A percentile compares a stretch with the other conserved stretches of the same genome.
Conservation (phyloP, 2,329 filamentous ascomycete species). For the Clonostachys byssicola region DNA sequence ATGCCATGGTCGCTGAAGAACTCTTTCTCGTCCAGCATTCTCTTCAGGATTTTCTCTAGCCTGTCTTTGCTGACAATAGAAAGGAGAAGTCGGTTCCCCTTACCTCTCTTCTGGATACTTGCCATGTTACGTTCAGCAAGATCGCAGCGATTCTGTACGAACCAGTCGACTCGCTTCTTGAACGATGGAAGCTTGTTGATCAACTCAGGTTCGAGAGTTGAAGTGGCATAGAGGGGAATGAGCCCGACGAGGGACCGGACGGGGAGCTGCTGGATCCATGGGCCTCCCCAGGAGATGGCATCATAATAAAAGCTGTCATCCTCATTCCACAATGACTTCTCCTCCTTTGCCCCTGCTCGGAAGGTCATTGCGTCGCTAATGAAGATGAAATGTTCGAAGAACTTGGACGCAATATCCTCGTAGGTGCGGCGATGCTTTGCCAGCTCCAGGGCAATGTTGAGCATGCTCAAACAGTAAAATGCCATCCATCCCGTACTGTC, state of each 20-base stretch:
- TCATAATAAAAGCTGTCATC: conserved; percentile 98
- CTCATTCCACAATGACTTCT: conserved; percentile 92
- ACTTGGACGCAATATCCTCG: conserved; percentile 95
- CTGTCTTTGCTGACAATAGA: conserved; percentile 91
- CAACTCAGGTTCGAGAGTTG: conserved; percentile 89
- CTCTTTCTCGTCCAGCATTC: conserved; percentile 92
- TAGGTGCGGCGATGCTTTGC: conserved; percentile 94
- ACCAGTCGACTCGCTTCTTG: conserved; percentile 92
- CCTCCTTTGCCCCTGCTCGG: conserved; percentile 63
- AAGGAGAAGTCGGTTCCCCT: conserved; percentile 81
- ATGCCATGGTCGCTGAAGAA: conserved; percentile 90
- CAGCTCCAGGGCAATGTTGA: conserved; percentile 92
- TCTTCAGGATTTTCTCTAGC: conserved; percentile 80
- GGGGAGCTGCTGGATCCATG: conserved; percentile 88
- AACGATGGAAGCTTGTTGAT: conserved; percentile 89
- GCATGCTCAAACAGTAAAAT: conserved; percentile 93
- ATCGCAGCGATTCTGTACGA: conserved; percentile 82
- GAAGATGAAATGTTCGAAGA: conserved; percentile 97
- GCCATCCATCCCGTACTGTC: conserved; percentile 99
- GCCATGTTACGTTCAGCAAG: conserved; percentile 92
- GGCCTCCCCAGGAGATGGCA: conserved; percentile 92
- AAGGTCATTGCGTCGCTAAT: conserved; percentile 97
- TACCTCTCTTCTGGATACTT: conserved; percentile 85
- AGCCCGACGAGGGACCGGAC: conserved; percentile 89
- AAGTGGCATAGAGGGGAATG: conserved; percentile 87